These are phyloP conservation scores for Phytophthora idaei DNA, from an alignment of 352 stramenopile genomes.

Conservation along the genomic window DNA sequence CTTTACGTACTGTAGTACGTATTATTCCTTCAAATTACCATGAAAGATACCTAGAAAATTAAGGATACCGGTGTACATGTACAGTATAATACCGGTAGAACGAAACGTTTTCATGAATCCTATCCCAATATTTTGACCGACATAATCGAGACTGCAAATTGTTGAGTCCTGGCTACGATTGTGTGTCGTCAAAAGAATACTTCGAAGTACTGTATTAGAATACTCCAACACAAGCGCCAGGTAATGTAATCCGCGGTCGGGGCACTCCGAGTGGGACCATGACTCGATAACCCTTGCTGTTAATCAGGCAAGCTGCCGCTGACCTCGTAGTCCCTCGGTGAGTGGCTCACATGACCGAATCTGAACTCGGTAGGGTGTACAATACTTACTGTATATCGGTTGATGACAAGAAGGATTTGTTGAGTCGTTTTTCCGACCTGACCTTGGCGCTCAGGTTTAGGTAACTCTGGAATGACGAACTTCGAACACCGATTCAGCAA, in stretches of 20 bases:
- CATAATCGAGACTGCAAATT: constrained; percentile 6
- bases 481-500: background rate
- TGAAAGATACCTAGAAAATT: background rate
- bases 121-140: constrained; percentile 9
- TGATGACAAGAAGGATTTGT: background rate
- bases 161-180: background rate
- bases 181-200: no score
- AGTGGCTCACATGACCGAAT: no score
- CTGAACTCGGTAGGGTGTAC: background rate
- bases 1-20: no score
- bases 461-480: constrained; percentile 24
- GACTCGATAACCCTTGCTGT: no score
- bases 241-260: no score
- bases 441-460: constrained; percentile 6
- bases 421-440: constrained; percentile 15
- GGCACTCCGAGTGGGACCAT: no score
- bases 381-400: background rate
- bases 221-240: no score
- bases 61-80: background rate
- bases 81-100: no score
- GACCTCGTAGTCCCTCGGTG: no score
- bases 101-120: background rate
- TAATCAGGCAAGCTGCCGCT: no score
- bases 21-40: background rate
- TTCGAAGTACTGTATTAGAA: no score